Evolutionary conservation across 2,329 filamentous ascomycete species (phyloP), one percentile per base, ranked within the genome.

Genomic region (Colletotrichum sansevieriae): DNA sequence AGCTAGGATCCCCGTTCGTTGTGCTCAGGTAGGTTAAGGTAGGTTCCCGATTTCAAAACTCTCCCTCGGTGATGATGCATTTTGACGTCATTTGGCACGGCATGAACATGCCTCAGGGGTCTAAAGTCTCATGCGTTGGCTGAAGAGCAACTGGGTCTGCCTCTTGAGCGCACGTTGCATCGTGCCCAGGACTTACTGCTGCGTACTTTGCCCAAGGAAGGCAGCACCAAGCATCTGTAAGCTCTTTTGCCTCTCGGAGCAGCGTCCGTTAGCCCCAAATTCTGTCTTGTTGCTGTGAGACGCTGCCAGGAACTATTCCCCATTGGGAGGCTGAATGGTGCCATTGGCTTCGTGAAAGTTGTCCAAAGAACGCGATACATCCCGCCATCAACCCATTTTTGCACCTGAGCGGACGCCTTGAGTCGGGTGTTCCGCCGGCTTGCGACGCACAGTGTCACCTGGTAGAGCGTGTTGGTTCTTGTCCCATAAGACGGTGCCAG

Each of bases 231-330:
- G n/a, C n/a, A n/a, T n/a, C n/a, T n/a, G n/a, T n/a, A n/a, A n/a
- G n/a, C n/a, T n/a, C n/a, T n/a, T n/a, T n/a, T n/a, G 22, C 18
- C 51, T 18, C 18, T 62, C 65, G 60, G 65, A 68, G 65, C 65
- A 58, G 65, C 61, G 60, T 68, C 65, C 65, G 65, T 54, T 65
- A 68, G 65, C 60, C 57, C 39, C n/a, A 25, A 29, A n/a, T 35
- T 9, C 4, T 51, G 9, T 63, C n/a, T 49, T 35, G 33, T 49
- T n/a, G n/a, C n/a, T n/a, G n/a, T n/a, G n/a, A n/a, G n/a, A n/a
- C n/a, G n/a, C n/a, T n/a, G n/a, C n/a, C n/a, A n/a, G n/a, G n/a
- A n/a, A n/a, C n/a, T n/a, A n/a, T n/a, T n/a, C n/a, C n/a, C n/a
- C n/a, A 10, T 4, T 43, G 37, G 54, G 37, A 44, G 54, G 39